Base-by-base conservation (phyloP, 164 flowering plant genomes). In the Malania oleifera region DNA sequence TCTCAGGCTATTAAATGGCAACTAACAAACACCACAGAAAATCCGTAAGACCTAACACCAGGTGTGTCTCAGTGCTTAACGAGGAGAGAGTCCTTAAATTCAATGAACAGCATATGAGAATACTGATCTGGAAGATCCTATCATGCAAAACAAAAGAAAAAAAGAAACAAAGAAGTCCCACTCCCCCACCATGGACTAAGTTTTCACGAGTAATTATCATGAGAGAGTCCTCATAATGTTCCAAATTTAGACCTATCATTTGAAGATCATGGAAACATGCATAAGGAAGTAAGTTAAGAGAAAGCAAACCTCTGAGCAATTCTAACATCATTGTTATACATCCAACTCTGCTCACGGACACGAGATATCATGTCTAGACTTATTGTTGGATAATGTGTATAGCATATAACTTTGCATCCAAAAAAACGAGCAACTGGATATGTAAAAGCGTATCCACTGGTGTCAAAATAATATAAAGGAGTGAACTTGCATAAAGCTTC, bases 391-490 rank as follows among this genome's bases (percentile, higher is more conserved):
- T 93, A 90, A 74, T 93, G 97, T 1, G 95, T 90, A 63, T 93
- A 88, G 77, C 91, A 85, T 48, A 93, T 62, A 62, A 93, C 95
- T 70, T 76, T 86, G 77, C 99, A 90, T 37, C 99, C 99, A 79
- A 90, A 93, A 46, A 82, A 7, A 59, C 96, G 70, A 17, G 96
- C 96, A 66, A 90, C 72, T 13, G 99, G 97, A 75, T 93, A 90
- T 1, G 99, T 86, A 66, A 93, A 90, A 24, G 99, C 97, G 81
- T 93, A 90, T 55, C 99, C 99, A 73, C 96, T 83, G 4, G 87
- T 93, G 69, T 90, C 97, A 56, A 90, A 79, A 69, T 75, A 93
- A 71, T 83, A 80, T 26, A 59, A 52, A 44, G 99, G 97, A 6
- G 93, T 86, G 50, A 75, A 79, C 67, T 80, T 81, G 78, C 82